Base-by-base conservation (phyloP, 1,284 basidiomycete species). In the Acaromyces ingoldii region DNA sequence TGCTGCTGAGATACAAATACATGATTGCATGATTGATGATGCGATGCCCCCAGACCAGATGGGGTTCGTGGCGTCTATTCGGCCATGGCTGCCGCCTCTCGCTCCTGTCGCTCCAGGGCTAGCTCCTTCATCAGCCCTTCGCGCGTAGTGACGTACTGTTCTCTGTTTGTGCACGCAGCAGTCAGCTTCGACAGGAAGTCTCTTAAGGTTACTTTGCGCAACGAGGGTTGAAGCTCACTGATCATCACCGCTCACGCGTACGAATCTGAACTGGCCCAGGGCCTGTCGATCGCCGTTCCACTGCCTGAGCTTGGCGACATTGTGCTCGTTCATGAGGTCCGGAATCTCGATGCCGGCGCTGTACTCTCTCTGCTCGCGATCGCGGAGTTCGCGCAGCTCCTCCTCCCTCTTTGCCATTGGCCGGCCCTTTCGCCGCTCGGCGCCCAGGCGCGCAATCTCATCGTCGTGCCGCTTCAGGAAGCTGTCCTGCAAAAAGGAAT, bases 201-300 rank as follows among this genome's bases (percentile, higher is more conserved):
- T 17, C 38, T 19, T 25, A 40, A 34, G 19, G 13, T 11, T 34
- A 34, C 13, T 34, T 34, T n/a, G n/a, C n/a, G n/a, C n/a, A n/a
- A n/a, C n/a, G n/a, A n/a, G n/a, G n/a, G n/a, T n/a, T n/a, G 21
- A 13, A 7, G 59, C 62, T 49, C 49, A 65, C 55, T 58, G 62
- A 29, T 69, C 56, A 4, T 55, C 54, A 15, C 49, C 63, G 52
- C 65, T 72, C 45, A 74, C 63, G 15, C 71, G 58, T 11, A 72
- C 60, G 55, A 74, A 67, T 17, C 67, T 60, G 53, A 72, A 75
- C 31, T 63, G 50, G 13, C 62, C 62, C 15, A 73, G 41, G 15
- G 63, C 64, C 49, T 74, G 70, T 9, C 62, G 60, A 46, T 74
- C 70, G 5, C 72, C 72, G 25, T 71, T 50, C 72, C 72, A 75